Conservation (phyloP, 208 protist genomes). For the Trichomonas vaginalis region DNA sequence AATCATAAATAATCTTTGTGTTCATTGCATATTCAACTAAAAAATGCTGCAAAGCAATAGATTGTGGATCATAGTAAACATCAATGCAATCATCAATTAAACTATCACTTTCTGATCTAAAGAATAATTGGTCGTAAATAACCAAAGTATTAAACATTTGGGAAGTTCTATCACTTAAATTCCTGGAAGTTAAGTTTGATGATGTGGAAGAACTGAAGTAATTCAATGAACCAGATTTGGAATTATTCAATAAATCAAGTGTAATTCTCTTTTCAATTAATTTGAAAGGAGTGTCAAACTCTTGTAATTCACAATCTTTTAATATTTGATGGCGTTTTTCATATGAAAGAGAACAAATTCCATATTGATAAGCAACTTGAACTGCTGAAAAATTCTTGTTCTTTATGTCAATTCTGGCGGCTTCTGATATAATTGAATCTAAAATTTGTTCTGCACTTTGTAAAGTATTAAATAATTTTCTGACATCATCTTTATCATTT, state of each 20-base stretch:
- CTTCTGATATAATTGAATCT: neutral
- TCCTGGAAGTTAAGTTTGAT: neutral
- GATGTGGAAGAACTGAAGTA: neutral
- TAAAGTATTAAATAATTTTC: neutral
- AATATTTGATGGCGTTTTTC: neutral
- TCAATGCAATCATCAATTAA: neutral
- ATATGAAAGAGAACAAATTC: neutral
- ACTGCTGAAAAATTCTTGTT: neutral
- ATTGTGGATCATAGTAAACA: neutral
- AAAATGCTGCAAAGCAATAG: neutral
- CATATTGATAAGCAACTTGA: neutral
- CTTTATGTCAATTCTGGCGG: neutral
- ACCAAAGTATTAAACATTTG: neutral
- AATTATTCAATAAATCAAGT: neutral
- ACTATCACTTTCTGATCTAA: neutral
- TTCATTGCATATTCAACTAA: neutral
- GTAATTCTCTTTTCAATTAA: neutral
- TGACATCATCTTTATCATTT: neutral
- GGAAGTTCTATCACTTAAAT: neutral
- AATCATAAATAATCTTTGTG: neutral
- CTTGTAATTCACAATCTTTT: neutral
- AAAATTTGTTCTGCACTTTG: neutral
- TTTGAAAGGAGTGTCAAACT: neutral
- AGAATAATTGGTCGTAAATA: neutral
- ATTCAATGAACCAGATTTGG: neutral